Conservation (phyloP, 1,284 basidiomycete species). For the Trametes hirsuta region DNA sequence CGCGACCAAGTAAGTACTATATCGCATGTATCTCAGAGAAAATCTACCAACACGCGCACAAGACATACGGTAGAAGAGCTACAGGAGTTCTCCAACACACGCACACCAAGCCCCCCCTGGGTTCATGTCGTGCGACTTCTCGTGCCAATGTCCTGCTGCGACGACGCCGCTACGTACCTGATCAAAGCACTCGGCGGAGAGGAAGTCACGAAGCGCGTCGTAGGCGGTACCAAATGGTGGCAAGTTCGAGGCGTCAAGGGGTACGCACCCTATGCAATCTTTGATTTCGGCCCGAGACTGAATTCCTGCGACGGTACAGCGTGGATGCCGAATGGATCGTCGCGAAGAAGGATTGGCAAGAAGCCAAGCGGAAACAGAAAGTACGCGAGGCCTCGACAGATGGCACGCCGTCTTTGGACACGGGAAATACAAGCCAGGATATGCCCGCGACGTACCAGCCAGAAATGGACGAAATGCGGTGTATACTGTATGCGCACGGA, state of each 20-base stretch:
- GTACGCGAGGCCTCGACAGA: constrained; percentile 41
- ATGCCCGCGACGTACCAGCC: constrained; percentile 49
- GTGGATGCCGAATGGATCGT: constrained; percentile 93
- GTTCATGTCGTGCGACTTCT: constrained; percentile 78
- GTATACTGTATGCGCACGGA: constrained; percentile 86
- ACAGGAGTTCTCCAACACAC: constrained; percentile 84
- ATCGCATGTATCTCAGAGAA: neutral
- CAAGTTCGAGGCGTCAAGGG: constrained; percentile 82
- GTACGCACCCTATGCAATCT: constrained; percentile 42
- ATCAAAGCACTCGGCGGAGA: constrained; percentile 86
- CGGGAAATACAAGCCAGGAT: constrained; percentile 24
- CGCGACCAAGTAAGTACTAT: constrained; percentile 39
- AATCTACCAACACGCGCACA: neutral
- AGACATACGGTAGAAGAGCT: constrained; percentile 85
- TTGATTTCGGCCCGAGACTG: neutral
- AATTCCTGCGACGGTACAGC: constrained; percentile 42
- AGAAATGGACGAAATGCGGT: constrained; percentile 85
- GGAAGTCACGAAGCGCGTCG: constrained; percentile 70
- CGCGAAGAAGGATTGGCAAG: constrained; percentile 71
- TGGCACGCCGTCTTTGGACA: constrained; percentile 24
- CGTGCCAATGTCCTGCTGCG: constrained; percentile 77
- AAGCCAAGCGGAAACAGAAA: constrained; percentile 59
- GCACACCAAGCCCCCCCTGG: constrained; percentile 89
- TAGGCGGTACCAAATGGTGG: constrained; percentile 97
- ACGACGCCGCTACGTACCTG: constrained; percentile 78